phyloP scores from a whole-genome alignment of 1,284 basidiomycete species.

The Ceratobasidium papillatum region DNA sequence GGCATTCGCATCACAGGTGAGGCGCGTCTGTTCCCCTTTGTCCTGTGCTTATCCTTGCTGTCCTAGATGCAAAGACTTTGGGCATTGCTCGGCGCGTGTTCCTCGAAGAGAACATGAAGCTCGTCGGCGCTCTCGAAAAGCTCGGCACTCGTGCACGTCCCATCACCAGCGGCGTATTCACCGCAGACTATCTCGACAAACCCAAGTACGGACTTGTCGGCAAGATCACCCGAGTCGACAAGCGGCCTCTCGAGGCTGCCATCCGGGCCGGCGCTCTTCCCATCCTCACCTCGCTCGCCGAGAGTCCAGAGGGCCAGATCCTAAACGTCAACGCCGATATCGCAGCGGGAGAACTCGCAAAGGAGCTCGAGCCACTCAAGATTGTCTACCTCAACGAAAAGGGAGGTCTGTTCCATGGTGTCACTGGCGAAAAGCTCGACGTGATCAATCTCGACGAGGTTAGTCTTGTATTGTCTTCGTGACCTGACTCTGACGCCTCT shows the following conservation, averaged over 20 bases:
- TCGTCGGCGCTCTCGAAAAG: constrained; percentile 88
- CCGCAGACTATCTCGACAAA: constrained; percentile 92
- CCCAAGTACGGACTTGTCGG: constrained; percentile 95
- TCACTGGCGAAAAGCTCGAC: constrained; percentile 93
- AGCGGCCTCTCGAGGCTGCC: constrained; percentile 92
- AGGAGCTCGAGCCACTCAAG: constrained; percentile 97
- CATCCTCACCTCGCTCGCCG: constrained; percentile 91
- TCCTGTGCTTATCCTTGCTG: constrained; percentile 2
- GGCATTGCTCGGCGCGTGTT: constrained; percentile 94
- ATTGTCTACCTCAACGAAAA: constrained; percentile 99
- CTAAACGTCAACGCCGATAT: constrained; percentile 97
- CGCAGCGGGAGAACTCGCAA: constrained; percentile 93
- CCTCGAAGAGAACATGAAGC: constrained; percentile 92
- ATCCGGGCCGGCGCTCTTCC: constrained; percentile 93
- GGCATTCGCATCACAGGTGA: constrained; percentile 92
- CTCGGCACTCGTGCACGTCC: constrained; percentile 94
- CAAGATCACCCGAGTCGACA: constrained; percentile 91
- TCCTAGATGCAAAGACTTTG: constrained; percentile 83
- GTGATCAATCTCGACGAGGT: constrained; percentile 98
- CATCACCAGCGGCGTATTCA: constrained; percentile 95
- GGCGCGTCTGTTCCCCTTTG: constrained; percentile 47
- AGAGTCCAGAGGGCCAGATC: constrained; percentile 91
- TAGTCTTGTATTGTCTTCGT: constrained; percentile 45
- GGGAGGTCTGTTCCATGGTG: constrained; percentile 96
- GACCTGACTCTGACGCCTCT: constrained; percentile 34